Base-by-base conservation (phyloP, 129 eudicot species). In the Ambrosia trifida region DNA sequence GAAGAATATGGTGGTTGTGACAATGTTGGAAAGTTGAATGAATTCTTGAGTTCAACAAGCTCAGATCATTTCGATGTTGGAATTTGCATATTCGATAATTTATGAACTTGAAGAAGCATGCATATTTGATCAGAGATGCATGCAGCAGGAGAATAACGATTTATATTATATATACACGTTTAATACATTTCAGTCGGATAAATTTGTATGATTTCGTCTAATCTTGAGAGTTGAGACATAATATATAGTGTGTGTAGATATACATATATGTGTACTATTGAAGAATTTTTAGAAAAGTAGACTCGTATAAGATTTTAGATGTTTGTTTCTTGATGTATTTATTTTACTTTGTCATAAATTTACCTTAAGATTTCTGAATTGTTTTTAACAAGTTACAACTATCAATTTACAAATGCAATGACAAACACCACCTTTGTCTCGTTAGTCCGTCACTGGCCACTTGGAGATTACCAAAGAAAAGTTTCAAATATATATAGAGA, bases 31-130 rank as follows among this genome's bases (percentile, higher is more conserved):
- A 85, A 76, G 76, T 24, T 83, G 64, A 80, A 74, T 61, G 84
- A 80, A 54, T 77, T 88, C 8, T 83, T 89, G 72, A 83, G 72
- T 72, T 86, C 96, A 14, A 77, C 96, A 31, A 79, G 72, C 60
- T 64, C 85, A 13, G 85, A 78, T 78, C 72, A 78, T 32, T 78
- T 70, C 70, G 94, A 89, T 75, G 74, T 89, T 69, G 89, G 96
- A 54, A 69, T 89, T 79, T 83, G 84, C 88, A 67, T 83, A 74
- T 87, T 85, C 75, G 93, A 92, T 75, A 74, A 83, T 18, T 86
- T 72, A 91, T 60, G 72, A 71, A 32, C 19, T 58, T 80, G 44
- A 43, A 43, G 51, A 76, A 51, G 35, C 41, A 17, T 40, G 16
- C 54, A n/a, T n/a, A n/a, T n/a, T 24, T 24, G 28, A 24, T 66